These are phyloP conservation scores for Plasmodium coatneyi DNA, from an alignment of 169 alveolate genomes.

Conservation along the genomic window DNA sequence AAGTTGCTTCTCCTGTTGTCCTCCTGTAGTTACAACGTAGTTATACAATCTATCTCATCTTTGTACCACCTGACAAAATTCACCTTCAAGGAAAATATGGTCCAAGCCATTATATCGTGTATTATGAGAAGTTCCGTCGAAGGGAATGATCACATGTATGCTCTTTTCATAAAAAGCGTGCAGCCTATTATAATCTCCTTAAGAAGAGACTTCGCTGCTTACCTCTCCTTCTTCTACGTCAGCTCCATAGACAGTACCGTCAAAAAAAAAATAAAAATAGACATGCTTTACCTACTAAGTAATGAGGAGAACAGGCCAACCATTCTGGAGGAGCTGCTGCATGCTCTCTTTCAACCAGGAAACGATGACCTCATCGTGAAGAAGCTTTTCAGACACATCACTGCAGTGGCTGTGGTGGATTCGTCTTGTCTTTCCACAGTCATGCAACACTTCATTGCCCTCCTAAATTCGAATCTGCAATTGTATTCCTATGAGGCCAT, in stretches of 20 bases:
- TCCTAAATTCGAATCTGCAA: constrained; percentile 8
- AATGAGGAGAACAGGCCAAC: not conserved
- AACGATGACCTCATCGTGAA: constrained; percentile 14
- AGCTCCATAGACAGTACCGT: not conserved
- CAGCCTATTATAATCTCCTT: constrained; percentile 11
- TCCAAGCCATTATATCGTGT: constrained; percentile 15
- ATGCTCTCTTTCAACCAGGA: constrained; percentile 25
- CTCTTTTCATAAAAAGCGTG: constrained; percentile 31
- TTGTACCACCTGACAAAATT: constrained; percentile 35
- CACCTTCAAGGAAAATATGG: constrained; percentile 10
- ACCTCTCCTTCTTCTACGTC: constrained; percentile 26
- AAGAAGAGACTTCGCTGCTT: constrained; percentile 4
- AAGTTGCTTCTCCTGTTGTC: constrained; percentile 1
- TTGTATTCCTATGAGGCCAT: constrained; percentile 41
- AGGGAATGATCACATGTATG: constrained; percentile 34
- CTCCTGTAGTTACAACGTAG: constrained; percentile 30
- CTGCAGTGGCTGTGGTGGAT: constrained; percentile 18
- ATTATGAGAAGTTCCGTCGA: constrained; percentile 20
- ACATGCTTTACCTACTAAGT: constrained; percentile 3
- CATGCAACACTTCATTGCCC: constrained; percentile 11
- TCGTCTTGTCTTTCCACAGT: constrained; percentile 13
- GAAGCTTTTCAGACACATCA: constrained; percentile 12
- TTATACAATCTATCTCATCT: constrained; percentile 2
- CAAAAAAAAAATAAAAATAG: constrained; percentile 20
- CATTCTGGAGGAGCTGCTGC: constrained; percentile 13